Conservation (phyloP, 805 yeast species). For the Lipomyces lipofer region DNA sequence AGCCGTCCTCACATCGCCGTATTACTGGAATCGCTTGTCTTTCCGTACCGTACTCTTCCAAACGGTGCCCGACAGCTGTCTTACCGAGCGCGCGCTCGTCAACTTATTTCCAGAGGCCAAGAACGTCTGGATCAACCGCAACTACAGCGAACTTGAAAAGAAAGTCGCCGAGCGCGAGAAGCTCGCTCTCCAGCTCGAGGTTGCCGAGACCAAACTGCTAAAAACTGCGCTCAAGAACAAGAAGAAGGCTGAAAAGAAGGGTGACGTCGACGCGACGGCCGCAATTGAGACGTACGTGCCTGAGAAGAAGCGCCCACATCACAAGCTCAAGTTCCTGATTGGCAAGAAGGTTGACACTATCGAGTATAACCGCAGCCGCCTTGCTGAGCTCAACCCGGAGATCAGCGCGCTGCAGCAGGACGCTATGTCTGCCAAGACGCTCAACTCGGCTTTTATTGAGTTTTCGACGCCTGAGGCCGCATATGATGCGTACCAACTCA, state of each 20-base stretch:
- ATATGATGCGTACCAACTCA: constrained; percentile 82
- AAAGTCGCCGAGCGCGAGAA: constrained; percentile 60
- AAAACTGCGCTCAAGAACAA: constrained; percentile 63
- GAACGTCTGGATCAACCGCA: constrained; percentile 77
- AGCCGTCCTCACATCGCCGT: constrained; percentile 78
- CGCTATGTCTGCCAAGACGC: constrained; percentile 54
- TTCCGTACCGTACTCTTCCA: constrained; percentile 84
- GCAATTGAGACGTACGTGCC: constrained; percentile 50
- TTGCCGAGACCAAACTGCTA: constrained; percentile 59
- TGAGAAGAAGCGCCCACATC: constrained; percentile 79
- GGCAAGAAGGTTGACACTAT: constrained; percentile 87
- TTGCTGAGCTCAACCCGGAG: constrained; percentile 68
- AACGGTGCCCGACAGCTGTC: constrained; percentile 72
- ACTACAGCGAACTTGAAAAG: constrained; percentile 52
- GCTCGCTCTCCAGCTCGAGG: constrained; percentile 65
- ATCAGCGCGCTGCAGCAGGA: constrained; percentile 61
- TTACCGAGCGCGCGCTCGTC: constrained; percentile 70
- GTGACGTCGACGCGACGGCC: constrained; percentile 33
- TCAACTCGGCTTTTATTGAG: constrained; percentile 80
- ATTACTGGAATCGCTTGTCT: constrained; percentile 69
- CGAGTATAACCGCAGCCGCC: constrained; percentile 63
- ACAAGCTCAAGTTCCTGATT: constrained; percentile 64
- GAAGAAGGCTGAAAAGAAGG: constrained; percentile 65
- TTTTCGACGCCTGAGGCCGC: constrained; percentile 84
- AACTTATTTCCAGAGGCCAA: constrained; percentile 81